phyloP scores from a whole-genome alignment of 345 rosid species.

The Carallia pectinifolia region DNA sequence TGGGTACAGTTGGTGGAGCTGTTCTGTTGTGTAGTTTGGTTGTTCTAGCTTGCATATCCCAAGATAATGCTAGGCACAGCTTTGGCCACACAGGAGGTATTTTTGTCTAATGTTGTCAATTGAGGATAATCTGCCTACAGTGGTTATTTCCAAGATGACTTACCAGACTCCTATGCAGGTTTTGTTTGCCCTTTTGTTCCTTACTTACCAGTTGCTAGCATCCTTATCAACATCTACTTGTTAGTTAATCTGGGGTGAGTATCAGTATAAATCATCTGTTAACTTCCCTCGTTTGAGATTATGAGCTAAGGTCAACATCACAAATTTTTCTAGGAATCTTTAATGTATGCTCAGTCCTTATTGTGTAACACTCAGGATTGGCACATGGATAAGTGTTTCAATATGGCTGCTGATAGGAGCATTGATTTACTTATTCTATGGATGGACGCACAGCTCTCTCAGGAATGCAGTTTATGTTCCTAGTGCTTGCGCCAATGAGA shows the following conservation, averaged over 20 bases:
- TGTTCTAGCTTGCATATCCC: constrained; percentile 51
- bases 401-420: constrained; percentile 68
- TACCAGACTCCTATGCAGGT: constrained; percentile 35
- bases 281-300: not conserved
- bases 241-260: constrained; percentile 64
- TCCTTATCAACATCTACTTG: constrained; percentile 55
- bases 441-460: constrained; percentile 63
- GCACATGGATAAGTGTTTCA: constrained; percentile 76
- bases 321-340: not conserved
- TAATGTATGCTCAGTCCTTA: not conserved
- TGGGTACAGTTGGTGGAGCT: constrained; percentile 47
- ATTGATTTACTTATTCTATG: constrained; percentile 62
- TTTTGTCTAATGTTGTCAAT: not conserved
- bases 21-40: constrained; percentile 55
- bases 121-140: too few relatives aligned
- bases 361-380: constrained; percentile 33
- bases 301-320: not conserved
- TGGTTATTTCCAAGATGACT: not conserved
- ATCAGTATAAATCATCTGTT: not conserved
- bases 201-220: constrained; percentile 52
- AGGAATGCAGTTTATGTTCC: constrained; percentile 67
- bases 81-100: constrained; percentile 70
- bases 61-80: constrained; percentile 62
- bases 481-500: constrained; percentile 52
- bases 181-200: constrained; percentile 64